These are phyloP conservation scores for Piromyces finnis DNA, from an alignment of 192 early-diverging fungal genomes.

Conservation along the genomic window DNA sequence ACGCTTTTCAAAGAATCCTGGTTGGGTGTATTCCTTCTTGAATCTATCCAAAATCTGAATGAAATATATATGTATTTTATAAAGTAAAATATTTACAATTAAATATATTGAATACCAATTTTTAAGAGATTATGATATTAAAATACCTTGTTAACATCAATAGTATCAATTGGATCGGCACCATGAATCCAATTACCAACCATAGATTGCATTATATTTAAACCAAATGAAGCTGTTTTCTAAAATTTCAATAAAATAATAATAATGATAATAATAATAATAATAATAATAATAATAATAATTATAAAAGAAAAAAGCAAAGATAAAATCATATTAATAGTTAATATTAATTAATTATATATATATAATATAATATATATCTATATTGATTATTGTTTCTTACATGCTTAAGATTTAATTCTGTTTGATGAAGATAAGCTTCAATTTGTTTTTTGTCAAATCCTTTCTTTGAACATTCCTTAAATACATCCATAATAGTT, in stretches of 20 bases:
- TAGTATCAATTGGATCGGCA: conserved; percentile 59
- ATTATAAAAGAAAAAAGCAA: too few species aligned
- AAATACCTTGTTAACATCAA: conserved; percentile 55
- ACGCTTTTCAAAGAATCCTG: conserved; percentile 50
- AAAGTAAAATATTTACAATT: too few species aligned
- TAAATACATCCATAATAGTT: conserved; percentile 48
- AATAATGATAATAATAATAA: too few species aligned
- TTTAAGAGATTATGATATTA: too few species aligned
- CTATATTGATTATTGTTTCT: background rate
- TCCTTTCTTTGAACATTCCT: conserved; percentile 45
- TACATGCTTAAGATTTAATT: conserved; percentile 77
- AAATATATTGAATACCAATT: background rate
- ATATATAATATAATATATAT: too few species aligned
- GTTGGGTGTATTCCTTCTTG: conserved; percentile 27
- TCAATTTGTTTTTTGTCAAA: conserved; percentile 63
- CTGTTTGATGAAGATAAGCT: conserved; percentile 69
- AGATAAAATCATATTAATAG: too few species aligned
- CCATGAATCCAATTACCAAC: conserved; percentile 78
- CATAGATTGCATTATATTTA: conserved; percentile 57
- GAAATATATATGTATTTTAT: too few species aligned
- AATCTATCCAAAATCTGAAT: conserved; percentile 47
- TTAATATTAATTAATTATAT: too few species aligned
- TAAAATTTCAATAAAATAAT: conserved; percentile 2
- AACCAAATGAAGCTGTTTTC: conserved; percentile 75
- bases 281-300: too few species aligned